Evolutionary conservation across 2,329 filamentous ascomycete genomes (phyloP), one percentile per base, ranked within the genome.

Genomic region (Apiospora pterosperma): DNA sequence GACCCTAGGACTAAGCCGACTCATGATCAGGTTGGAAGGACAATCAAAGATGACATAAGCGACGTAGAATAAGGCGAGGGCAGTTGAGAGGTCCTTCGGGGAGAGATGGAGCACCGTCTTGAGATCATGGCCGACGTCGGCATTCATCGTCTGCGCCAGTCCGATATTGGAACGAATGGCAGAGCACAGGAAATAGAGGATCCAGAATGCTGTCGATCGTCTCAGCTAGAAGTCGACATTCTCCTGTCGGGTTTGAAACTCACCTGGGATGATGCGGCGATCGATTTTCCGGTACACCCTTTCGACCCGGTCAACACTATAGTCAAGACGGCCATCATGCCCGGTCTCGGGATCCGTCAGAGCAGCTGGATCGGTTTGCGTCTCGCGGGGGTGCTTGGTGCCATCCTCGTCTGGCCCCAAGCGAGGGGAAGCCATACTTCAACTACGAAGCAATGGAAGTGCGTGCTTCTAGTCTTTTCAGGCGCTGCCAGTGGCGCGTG

Each of bases 121-220:
- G n/a, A 97, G 86, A 74, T 96, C 90, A 74, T 97, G 92, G 38
- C 85, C 84, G 48, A 85, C 78, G 21, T 84, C 78, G 36, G 78
- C 78, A 78, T 97, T 97, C 93, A 97, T 97, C 1, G 93, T 97
- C 79, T 97, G 92, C n/a, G 93, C 92, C 70, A 97, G 88, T 67
- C 93, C 93, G 69, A 97, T 92, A 78, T 96, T 97, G 72, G 92
- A 96, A 62, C 93, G 89, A 72, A 97, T 96, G 66, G 92, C 93
- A 0, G 93, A 96, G 82, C 92, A 96, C 68, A 97, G 85, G 75
- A 97, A 97, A 80, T 97, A 97, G 19, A 97, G 84, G 19, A 90
- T 77, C 93, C 93, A 97, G 77, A 97, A 95, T 36, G 93, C 92
- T 85, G 67, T 25, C 31, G 10, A 23, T 19, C 3, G n/a, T 38